Base-by-base conservation (phyloP, 345 rosid genomes). In the Pistacia integerrima region DNA sequence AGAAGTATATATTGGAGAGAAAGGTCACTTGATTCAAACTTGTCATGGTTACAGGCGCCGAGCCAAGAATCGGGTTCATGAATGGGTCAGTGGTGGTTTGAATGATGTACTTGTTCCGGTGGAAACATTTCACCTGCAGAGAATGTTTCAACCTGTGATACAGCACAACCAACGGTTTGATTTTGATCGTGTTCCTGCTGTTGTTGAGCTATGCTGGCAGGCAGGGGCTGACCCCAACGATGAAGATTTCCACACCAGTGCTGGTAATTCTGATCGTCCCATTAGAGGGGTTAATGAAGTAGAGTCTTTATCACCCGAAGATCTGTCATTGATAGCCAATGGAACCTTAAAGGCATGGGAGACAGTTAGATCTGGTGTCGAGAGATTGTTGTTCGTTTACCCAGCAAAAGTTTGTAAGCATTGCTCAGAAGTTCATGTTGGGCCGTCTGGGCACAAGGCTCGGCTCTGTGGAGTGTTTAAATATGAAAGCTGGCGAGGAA, bases 401-500 rank as follows among this genome's bases (percentile, higher is more conserved):
- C 92, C 96, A 0, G 86, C 90, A 8, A 95, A 90, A 82, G 93
- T 90, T 61, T 93, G 98, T 77, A 84, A 84, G 80, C 65, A 87
- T 51, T 95, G 98, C 80, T 85, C 91, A 5, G 97, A 92, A 83
- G 90, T 90, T 84, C 97, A 95, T 70, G 79, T 93, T 1, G 98
- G 99, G 35, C 91, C 86, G 1, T 89, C 94, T 22, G 99, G 99
- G 74, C 94, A 93, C 68, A 92, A 84, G 82, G 97, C 97, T 76
- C 87, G 88, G 67, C 85, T 84, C 55, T 90, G 98, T 76, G 97
- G 98, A 79, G 85, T 93, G 57, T 95, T 92, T 82, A 93, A 89
- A 82, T 87, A 89, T 16, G 90, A 93, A 80, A 92, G 87, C 74
- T 95, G 88, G 90, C 90, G 80, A 18, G 98, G 97, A 14, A 62